phyloP scores from a whole-genome alignment of 768 basidiomycete genomes.

The Trametes coccinea region DNA sequence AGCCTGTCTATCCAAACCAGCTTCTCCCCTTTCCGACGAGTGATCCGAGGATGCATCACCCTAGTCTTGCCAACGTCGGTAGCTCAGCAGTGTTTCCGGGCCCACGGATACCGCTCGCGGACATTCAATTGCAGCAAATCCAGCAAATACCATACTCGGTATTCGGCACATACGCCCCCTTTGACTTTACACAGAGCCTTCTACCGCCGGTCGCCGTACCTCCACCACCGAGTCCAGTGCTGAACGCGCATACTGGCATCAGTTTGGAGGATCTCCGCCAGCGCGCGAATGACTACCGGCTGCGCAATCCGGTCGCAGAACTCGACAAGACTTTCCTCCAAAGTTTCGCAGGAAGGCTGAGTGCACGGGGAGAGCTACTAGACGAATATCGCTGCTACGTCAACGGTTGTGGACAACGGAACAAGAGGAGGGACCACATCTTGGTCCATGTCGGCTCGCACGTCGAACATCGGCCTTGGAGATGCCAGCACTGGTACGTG shows the following conservation, averaged over 20 bases:
- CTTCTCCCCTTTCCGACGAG: background rate
- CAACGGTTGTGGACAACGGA: constrained; percentile 61
- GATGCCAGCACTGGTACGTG: constrained; percentile 64
- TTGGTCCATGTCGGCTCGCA: constrained; percentile 73
- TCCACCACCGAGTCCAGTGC: constrained; percentile 43
- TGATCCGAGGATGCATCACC: constrained; percentile 2
- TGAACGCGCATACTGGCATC: constrained; percentile 66
- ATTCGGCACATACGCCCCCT: background rate
- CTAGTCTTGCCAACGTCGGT: background rate
- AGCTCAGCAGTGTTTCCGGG: background rate
- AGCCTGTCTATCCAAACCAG: constrained; percentile 10
- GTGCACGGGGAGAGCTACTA: constrained; percentile 54
- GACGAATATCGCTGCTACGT: constrained; percentile 71
- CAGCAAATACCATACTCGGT: constrained; percentile 1
- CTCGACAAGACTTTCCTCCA: constrained; percentile 68
- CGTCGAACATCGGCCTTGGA: constrained; percentile 66
- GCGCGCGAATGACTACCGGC: constrained; percentile 55
- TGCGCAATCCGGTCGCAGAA: constrained; percentile 54
- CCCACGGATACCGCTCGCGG: constrained; percentile 1
- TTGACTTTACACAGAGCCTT: background rate
- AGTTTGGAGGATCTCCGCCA: constrained; percentile 52
- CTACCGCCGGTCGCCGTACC: background rate
- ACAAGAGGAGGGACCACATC: constrained; percentile 75
- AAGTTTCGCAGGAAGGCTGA: constrained; percentile 67
- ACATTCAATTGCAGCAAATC: constrained; percentile 1